Evolutionary conservation across 2,329 filamentous ascomycete genomes (phyloP).

Genomic region (Huntiella savannae): DNA sequence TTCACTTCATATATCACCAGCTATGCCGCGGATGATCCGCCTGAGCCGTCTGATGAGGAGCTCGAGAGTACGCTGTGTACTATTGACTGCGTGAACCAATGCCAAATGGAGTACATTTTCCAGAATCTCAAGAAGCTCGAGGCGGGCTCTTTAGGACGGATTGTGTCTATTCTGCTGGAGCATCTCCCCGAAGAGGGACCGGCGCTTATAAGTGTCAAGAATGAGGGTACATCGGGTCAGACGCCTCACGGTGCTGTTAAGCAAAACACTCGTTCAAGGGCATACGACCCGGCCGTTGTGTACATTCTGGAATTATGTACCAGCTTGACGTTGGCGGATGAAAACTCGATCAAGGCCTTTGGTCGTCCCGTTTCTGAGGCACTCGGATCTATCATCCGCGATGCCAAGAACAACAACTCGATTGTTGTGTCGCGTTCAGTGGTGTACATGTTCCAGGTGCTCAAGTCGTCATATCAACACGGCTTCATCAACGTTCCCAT

Average conservation of each 20-base stretch:
- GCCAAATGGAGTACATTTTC: slow-evolving; percentile 66
- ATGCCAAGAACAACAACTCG: slow-evolving; percentile 59
- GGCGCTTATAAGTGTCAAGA: slow-evolving; percentile 72
- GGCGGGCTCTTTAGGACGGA: slow-evolving; percentile 28
- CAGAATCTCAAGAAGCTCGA: slow-evolving; percentile 56
- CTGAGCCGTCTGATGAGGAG: slow-evolving; percentile 92
- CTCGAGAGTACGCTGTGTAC: slow-evolving; percentile 88
- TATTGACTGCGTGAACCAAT: slow-evolving; percentile 83
- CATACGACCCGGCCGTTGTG: slow-evolving; percentile 68
- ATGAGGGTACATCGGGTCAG: slow-evolving; percentile 51
- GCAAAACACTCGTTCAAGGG: slow-evolving; percentile 12
- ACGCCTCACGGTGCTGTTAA: slow-evolving; percentile 40
- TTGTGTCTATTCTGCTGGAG: slow-evolving; percentile 52
- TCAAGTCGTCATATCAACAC: slow-evolving; percentile 69
- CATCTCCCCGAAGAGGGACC: slow-evolving; percentile 71
- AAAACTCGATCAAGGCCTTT: slow-evolving; percentile 49
- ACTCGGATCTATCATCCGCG: slow-evolving; percentile 63
- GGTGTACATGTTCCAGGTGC: slow-evolving; percentile 67
- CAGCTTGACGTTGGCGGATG: slow-evolving; percentile 56
- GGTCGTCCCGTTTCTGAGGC: slow-evolving; percentile 66
- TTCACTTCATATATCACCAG: slow-evolving; percentile 97
- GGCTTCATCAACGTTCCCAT: slow-evolving; percentile 86
- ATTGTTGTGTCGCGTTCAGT: slow-evolving; percentile 69
- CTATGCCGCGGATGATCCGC: slow-evolving; percentile 92
- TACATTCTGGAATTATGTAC: slow-evolving; percentile 89